Base-by-base conservation (phyloP, 2,329 filamentous ascomycete genomes). In the Chaetomiaceae sp. region DNA sequence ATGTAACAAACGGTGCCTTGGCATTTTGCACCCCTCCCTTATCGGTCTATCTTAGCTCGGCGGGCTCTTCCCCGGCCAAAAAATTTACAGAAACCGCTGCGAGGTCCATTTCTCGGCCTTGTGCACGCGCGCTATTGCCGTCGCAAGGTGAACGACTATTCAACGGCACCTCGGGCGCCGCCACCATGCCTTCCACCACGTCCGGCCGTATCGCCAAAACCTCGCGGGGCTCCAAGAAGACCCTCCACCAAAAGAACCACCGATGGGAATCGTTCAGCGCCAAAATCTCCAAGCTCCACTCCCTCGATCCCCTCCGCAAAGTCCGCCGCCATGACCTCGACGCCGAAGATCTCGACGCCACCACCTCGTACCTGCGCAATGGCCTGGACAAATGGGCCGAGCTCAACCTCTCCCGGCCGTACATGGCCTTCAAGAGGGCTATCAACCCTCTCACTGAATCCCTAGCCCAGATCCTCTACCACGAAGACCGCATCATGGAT, bases 231-330 rank as follows among this genome's bases (percentile, higher is more conserved):
- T 90, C 87, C 67, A 79, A 79, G 57, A 79, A 79, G 59, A 95
- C 89, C 23, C 76, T 78, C 46, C 88, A 90, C 61, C 84, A 86
- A 57, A 91, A 89, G 66, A 87, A 89, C 48, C 89, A 96, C 72
- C 81, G 89, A 67, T 97, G 90, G 82, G 87, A 96, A 73, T 86
- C 89, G 58, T 97, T 97, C 73, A 89, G 86, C 55, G 82, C 86
- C 66, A 94, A 95, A 70, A 89, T 97, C 68, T 83, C 89, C 58
- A 94, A 91, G 69, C 81, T 97, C 66, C 94, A 89, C 72, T 83
- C 83, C 29, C 79, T 99, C 73, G 92, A 99, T 65, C 94, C 94
- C 41, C 81, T 99, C 62, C 90, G 94, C 70, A 86, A 86, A 72
- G 87, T 95, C 64, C 89, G 90, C 71, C 86, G 87, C 68, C 82